These are phyloP conservation scores for Primulina huaijiensis DNA, from an alignment of 257 asterid species.

Conservation along the genomic window DNA sequence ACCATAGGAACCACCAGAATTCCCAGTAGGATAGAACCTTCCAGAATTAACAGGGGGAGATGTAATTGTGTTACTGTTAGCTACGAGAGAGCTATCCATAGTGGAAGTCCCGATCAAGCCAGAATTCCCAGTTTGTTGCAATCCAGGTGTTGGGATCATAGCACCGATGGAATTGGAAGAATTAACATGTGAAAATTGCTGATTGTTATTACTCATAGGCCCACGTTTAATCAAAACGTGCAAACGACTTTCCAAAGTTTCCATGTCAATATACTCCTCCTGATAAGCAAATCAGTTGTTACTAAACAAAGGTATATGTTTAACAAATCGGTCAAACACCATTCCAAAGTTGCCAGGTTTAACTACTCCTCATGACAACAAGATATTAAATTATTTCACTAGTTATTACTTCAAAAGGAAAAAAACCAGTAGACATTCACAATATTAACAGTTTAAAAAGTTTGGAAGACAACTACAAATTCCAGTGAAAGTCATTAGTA, in stretches of 20 bases:
- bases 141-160: constrained; percentile 98
- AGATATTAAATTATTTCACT: background rate
- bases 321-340: constrained; percentile 51
- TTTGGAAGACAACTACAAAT: background rate
- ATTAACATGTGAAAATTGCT: constrained; percentile 72
- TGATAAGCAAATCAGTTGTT: constrained; percentile 22
- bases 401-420: constrained; percentile 9
- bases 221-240: constrained; percentile 39
- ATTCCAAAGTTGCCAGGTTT: constrained; percentile 69
- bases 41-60: constrained; percentile 57
- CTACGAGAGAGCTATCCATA: constrained; percentile 50
- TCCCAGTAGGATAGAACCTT: constrained; percentile 50
- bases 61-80: constrained; percentile 41
- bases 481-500: background rate
- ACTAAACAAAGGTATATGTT: constrained; percentile 22
- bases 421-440: constrained; percentile 21
- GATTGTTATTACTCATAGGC: constrained; percentile 46
- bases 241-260: constrained; percentile 74
- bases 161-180: constrained; percentile 79
- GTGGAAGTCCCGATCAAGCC: constrained; percentile 49
- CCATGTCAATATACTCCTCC: constrained; percentile 83
- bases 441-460: background rate
- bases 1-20: constrained; percentile 38
- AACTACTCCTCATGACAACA: constrained; percentile 68
- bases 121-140: constrained; percentile 71